Evolutionary conservation across 2,329 filamentous ascomycete genomes (phyloP).

Genomic region (Camptophora hylomeconis): DNA sequence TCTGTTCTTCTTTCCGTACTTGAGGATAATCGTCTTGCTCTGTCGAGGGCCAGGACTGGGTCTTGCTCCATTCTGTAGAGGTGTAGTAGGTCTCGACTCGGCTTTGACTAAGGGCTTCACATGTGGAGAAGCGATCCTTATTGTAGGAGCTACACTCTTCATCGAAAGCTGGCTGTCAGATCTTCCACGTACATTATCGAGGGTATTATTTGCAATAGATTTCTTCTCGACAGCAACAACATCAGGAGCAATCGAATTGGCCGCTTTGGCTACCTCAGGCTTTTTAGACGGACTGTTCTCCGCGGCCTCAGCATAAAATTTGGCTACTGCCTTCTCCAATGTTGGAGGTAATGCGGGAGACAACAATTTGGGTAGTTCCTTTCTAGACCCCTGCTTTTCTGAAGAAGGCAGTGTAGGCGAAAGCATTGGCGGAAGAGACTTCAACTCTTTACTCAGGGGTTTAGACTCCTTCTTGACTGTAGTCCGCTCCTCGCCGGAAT

Average conservation of each 20-base stretch:
- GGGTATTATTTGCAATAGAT: too few relatives aligned
- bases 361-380: slow-evolving; percentile 12
- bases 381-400: slow-evolving; percentile 6
- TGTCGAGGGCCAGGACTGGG: slow-evolving; percentile 16
- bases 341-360: slow-evolving; percentile 15
- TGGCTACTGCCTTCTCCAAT: slow-evolving; percentile 11
- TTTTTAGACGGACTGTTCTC: slow-evolving; percentile 11
- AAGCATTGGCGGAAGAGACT: slow-evolving; percentile 10
- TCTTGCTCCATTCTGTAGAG: slow-evolving; percentile 9
- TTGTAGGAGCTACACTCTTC: slow-evolving; percentile 10
- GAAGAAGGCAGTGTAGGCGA: slow-evolving; percentile 16
- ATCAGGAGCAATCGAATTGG: not conserved
- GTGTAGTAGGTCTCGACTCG: slow-evolving; percentile 6
- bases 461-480: too few relatives aligned
- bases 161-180: slow-evolving; percentile 15
- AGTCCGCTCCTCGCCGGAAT: too few relatives aligned
- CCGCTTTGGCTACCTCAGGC: slow-evolving; percentile 8
- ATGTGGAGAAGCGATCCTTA: slow-evolving; percentile 5
- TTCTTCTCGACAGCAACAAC: not conserved
- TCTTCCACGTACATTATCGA: slow-evolving; percentile 10
- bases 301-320: slow-evolving; percentile 4
- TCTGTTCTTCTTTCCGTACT: slow-evolving; percentile 37
- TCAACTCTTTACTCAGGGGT: not conserved
- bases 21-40: slow-evolving; percentile 35
- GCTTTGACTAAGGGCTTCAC: slow-evolving; percentile 9